These are phyloP conservation scores for Artomyces pyxidatus DNA, from an alignment of 768 basidiomycete genomes.

Conservation along the genomic window DNA sequence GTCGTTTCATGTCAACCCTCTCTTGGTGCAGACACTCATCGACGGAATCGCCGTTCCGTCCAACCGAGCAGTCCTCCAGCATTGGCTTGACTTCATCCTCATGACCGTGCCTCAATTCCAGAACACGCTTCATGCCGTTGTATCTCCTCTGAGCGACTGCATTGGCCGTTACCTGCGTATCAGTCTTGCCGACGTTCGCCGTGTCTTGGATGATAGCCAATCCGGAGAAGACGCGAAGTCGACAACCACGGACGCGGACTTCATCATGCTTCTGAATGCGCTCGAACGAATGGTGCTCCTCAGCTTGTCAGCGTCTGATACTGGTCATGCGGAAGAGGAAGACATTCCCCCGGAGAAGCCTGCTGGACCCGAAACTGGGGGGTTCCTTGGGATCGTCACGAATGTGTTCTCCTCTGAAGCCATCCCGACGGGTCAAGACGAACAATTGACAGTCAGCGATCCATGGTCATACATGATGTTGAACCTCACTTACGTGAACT, in stretches of 20 bases:
- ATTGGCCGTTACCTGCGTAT: slow-evolving; percentile 61
- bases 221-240: slow-evolving; percentile 37
- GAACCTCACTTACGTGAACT: slow-evolving; percentile 4
- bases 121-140: slow-evolving; percentile 52
- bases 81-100: slow-evolving; percentile 95
- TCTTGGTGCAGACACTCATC: slow-evolving; percentile 68
- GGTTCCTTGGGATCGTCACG: slow-evolving; percentile 84
- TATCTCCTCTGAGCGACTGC: slow-evolving; percentile 73
- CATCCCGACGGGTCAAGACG: slow-evolving; percentile 35
- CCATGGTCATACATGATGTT: too few relatives aligned
- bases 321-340: slow-evolving; percentile 49
- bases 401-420: slow-evolving; percentile 83
- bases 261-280: slow-evolving; percentile 76
- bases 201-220: slow-evolving; percentile 17
- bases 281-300: slow-evolving; percentile 77
- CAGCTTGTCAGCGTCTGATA: slow-evolving; percentile 51
- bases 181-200: slow-evolving; percentile 43
- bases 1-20: slow-evolving; percentile 52
- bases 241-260: slow-evolving; percentile 67
- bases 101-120: slow-evolving; percentile 87
- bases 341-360: slow-evolving; percentile 41
- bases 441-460: slow-evolving; percentile 46
- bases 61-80: slow-evolving; percentile 80
- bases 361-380: slow-evolving; percentile 41
- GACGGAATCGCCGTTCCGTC: slow-evolving; percentile 65